Evolutionary conservation across 2,329 filamentous ascomycete genomes (phyloP), one percentile per base, ranked within the genome.

Genomic region (Cryoendolithus antarcticus): DNA sequence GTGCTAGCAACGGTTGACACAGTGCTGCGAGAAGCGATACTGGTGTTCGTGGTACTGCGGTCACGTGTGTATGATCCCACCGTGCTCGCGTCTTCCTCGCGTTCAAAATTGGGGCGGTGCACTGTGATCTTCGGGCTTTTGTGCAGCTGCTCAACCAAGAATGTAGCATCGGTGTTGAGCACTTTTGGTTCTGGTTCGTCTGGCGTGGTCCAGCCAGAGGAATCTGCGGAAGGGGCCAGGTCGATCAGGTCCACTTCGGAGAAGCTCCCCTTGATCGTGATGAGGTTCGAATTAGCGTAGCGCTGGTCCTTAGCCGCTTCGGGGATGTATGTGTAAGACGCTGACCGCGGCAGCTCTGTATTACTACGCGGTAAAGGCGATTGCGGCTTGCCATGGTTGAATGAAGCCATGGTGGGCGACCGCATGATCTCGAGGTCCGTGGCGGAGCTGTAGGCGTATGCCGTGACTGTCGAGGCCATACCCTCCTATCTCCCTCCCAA

Each of bases 301-400:
- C 50, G 46, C 6, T 44, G 34, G 30, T 56, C 36, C 19, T 54
- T 48, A 38, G 56, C 60, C 21, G 56, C 50, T 21, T 60, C 57
- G 3, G 69, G 64, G 11, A 77, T 55, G 46, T 70, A 66, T 34
- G 69, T 72, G 56, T 72, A 77, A 49, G 74, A 77, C 27, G 74
- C 74, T 34, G 74, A 68, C 41, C 72, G 66, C 21, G 68, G 66
- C 24, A 77, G 48, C 19, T 58, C 49, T 32, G 47, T 38, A 37
- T 27, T 30, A 19, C 44, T 41, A 30, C 34, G 44, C 30, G 38
- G 47, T 39, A 31, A 45, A 35, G 37, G 38, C 19, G 19, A 21
- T 21, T 21, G 19, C 19, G 19, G 19, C 19, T 21, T 21, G 19
- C 19, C 19, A 21, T 21, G 19, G 19, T 21, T 21, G 19, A 21